These are phyloP conservation scores for Nitzschia sp. DNA, from an alignment of 108 stramenopile species.

Conservation along the genomic window DNA sequence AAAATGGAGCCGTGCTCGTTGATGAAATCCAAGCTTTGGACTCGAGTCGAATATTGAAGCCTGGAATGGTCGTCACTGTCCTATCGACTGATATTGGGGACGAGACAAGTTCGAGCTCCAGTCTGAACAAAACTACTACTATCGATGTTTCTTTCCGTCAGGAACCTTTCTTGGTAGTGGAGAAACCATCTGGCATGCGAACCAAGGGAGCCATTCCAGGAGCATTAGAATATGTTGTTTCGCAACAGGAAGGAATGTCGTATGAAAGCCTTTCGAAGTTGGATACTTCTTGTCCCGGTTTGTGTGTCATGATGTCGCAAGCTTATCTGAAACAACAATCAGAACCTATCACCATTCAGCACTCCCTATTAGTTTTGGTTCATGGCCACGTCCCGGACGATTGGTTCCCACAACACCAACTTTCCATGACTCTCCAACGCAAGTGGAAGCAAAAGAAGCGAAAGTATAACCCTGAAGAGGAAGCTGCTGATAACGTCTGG, in stretches of 20 bases:
- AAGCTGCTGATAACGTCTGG: neutral
- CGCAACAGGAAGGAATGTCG: conserved; percentile 17
- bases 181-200: conserved; percentile 58
- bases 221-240: conserved; percentile 23
- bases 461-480: conserved; percentile 31
- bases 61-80: conserved; percentile 4
- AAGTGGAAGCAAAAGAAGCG: conserved; percentile 32
- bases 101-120: neutral
- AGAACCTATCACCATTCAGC: conserved; percentile 13
- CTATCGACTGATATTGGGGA: neutral
- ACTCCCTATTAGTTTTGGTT: conserved; percentile 47
- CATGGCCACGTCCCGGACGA: conserved; percentile 44
- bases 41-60: conserved; percentile 46
- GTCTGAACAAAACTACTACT: neutral
- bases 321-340: neutral
- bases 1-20: conserved; percentile 37
- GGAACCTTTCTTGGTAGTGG: conserved; percentile 28
- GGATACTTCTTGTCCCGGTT: conserved; percentile 60
- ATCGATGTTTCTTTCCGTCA: conserved; percentile 21
- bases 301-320: conserved; percentile 39
- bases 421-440: conserved; percentile 30
- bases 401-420: conserved; percentile 38
- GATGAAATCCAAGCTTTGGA: conserved; percentile 49
- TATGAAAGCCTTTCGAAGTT: conserved; percentile 43
- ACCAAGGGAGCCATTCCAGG: conserved; percentile 35